Percentiles rank a stretch among this genome's conserved stretches.
These are phyloP conservation scores for Hypoxylon lienhwacheense DNA, from an alignment of 495 filamentous ascomycete species.

Conservation along the genomic window DNA sequence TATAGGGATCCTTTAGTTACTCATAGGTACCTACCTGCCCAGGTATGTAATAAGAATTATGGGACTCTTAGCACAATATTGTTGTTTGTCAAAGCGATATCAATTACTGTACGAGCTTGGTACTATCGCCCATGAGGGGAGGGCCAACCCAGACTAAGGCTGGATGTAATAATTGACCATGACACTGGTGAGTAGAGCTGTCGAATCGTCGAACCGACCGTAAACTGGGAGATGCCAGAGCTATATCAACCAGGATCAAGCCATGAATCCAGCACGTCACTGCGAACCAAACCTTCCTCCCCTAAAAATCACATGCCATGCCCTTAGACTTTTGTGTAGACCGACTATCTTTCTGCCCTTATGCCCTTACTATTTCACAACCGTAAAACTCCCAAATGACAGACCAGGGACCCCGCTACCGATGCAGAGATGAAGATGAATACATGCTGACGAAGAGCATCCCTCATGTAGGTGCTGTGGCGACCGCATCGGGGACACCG, in stretches of 20 bases:
- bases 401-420: slow-evolving; percentile 29
- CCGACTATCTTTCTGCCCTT: slow-evolving; percentile 34
- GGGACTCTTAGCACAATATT: too few species aligned
- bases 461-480: slow-evolving; percentile 1
- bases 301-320: slow-evolving; percentile 27
- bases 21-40: too few species aligned
- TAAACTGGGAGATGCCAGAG: slow-evolving; percentile 11
- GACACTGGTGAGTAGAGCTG: slow-evolving; percentile 14
- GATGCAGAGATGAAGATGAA: slow-evolving; percentile 33
- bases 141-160: slow-evolving; percentile 2
- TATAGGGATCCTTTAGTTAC: too few species aligned
- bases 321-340: slow-evolving; percentile 40
- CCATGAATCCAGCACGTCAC: slow-evolving; percentile 18
- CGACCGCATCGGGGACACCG: background rate
- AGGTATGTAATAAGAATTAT: too few species aligned
- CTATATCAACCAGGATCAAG: slow-evolving; percentile 26
- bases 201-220: slow-evolving; percentile 4
- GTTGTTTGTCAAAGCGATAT: slow-evolving; percentile 26
- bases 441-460: slow-evolving; percentile 8
- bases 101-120: slow-evolving; percentile 24
- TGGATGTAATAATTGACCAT: slow-evolving; percentile 1
- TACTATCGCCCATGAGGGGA: slow-evolving; percentile 10
- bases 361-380: slow-evolving; percentile 32
- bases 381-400: slow-evolving; percentile 35
- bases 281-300: slow-evolving; percentile 16